phyloP scores from a whole-genome alignment of 164 flowering plant genomes.

The Annona squamosa region DNA sequence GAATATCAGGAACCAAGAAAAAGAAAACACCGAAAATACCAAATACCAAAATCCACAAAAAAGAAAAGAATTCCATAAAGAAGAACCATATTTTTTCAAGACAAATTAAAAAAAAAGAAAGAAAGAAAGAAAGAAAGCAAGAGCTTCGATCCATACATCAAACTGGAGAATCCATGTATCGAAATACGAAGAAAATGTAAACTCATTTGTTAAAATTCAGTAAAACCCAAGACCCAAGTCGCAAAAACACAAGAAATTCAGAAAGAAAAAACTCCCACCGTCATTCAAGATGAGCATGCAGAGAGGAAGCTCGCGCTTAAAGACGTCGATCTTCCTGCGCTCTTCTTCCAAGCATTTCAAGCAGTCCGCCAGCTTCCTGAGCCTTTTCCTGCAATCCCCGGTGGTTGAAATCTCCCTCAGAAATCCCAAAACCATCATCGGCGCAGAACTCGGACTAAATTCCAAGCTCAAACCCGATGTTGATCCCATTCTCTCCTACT shows the following conservation, averaged over 20 bases:
- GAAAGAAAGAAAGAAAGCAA: neutral
- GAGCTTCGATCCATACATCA: neutral
- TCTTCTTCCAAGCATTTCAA: conserved; percentile 42
- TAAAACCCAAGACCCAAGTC: conserved; percentile 10
- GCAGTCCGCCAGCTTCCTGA: conserved; percentile 26
- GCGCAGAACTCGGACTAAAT: conserved; percentile 17
- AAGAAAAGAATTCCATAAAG: conserved; percentile 1
- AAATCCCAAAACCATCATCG: conserved; percentile 24
- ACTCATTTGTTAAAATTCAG: conserved; percentile 7
- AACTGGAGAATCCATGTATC: neutral
- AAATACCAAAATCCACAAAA: conserved; percentile 1
- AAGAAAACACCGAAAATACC: conserved; percentile 5
- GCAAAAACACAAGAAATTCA: neutral
- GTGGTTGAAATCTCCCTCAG: conserved; percentile 24
- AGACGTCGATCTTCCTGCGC: conserved; percentile 46
- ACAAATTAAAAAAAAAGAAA: neutral
- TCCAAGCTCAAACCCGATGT: conserved; percentile 35
- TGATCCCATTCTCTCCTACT: conserved; percentile 12
- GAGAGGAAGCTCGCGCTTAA: conserved; percentile 64
- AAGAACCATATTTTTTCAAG: neutral
- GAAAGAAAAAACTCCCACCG: conserved; percentile 24
- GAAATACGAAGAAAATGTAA: neutral
- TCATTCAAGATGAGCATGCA: conserved; percentile 44
- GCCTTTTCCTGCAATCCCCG: conserved; percentile 16
- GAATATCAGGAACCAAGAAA: neutral